Evolutionary conservation across 805 yeast species (phyloP), one percentile per base, ranked within the genome.

Genomic region (Cyberlindnera japonica): DNA sequence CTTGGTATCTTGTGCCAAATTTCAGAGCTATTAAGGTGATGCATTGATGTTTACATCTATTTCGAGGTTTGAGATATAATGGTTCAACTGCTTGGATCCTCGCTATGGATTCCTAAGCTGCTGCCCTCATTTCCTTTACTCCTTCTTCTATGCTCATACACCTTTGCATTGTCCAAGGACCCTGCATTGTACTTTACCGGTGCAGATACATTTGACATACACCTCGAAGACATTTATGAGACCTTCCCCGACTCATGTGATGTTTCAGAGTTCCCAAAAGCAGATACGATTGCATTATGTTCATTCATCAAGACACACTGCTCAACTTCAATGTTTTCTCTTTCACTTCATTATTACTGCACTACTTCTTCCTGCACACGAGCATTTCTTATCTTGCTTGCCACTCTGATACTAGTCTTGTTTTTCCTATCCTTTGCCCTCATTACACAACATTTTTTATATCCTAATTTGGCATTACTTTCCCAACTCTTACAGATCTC

Each of bases 391-490:
- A 18, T 45, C 6, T 3, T 17, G 1, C 8, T 33, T 3, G n/a
- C 40, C 11, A 18, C 23, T 6, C 12, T 28, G 9, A 15, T 70
- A 4, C 61, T 80, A 18, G 84, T 89, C 50, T 63, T 77, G 20
- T 64, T 13, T 29, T 48, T 48, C 36, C 14, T 43, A 10, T 22
- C 78, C 0, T 68, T 91, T 40, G 96, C 95, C 0, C 59, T 82
- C 9, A 75, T 93, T 2, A 95, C 97, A 1, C 81, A 91, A 3
- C 89, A 84, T 57, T 86, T 72, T 54, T 62, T 91, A 33, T 82
- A 95, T 30, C 95, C 96, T 1, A 88, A 86, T 48, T 61, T 90
- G 21, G 74, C 80, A 33, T 69, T 77, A 15, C 70, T 90, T 13
- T 80, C 96, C 1, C 67, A 68, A 12, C 58, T 72, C 13, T 61